A percentile compares a stretch with the other conserved stretches of the same genome.
Conservation (phyloP, 805 yeast genomes). For the Saturnispora galanensis region DNA sequence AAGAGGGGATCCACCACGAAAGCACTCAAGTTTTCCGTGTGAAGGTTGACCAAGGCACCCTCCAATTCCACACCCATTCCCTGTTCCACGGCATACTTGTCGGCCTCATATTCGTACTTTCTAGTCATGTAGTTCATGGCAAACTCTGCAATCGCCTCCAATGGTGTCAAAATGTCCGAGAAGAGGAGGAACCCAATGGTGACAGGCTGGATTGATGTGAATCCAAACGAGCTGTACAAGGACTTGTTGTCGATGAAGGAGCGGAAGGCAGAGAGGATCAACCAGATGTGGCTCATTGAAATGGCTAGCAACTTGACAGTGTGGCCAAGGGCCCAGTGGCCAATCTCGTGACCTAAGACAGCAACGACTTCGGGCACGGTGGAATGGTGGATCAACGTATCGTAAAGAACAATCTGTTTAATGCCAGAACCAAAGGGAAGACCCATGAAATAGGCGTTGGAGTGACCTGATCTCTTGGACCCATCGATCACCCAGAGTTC, state of each 20-base stretch:
- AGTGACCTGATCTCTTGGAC: slow-evolving; percentile 92
- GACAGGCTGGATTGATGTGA: slow-evolving; percentile 54
- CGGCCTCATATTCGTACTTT: slow-evolving; percentile 90
- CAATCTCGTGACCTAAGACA: slow-evolving; percentile 96
- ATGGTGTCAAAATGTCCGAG: slow-evolving; percentile 67
- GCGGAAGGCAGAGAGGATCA: slow-evolving; percentile 64
- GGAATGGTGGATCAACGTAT: slow-evolving; percentile 77
- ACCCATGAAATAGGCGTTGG: slow-evolving; percentile 94
- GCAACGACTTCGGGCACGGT: slow-evolving; percentile 78
- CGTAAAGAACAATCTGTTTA: slow-evolving; percentile 89
- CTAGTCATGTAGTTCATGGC: slow-evolving; percentile 64
- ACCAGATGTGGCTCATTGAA: slow-evolving; percentile 53
- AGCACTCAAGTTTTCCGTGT: slow-evolving; percentile 73
- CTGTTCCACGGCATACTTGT: slow-evolving; percentile 65
- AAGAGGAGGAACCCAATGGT: slow-evolving; percentile 76
- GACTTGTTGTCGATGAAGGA: slow-evolving; percentile 73
- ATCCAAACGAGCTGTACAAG: slow-evolving; percentile 72
- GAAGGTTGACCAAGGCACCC: slow-evolving; percentile 62
- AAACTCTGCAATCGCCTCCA: slow-evolving; percentile 61
- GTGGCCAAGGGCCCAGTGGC: slow-evolving; percentile 93
- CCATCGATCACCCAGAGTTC: slow-evolving; percentile 89
- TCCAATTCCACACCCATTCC: slow-evolving; percentile 66
- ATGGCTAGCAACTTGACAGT: slow-evolving; percentile 64
- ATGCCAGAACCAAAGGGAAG: slow-evolving; percentile 69
- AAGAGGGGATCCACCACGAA: slow-evolving; percentile 85